Evolutionary conservation across 2,329 filamentous ascomycete genomes (phyloP).

Genomic region (Fusarium goolgardi): DNA sequence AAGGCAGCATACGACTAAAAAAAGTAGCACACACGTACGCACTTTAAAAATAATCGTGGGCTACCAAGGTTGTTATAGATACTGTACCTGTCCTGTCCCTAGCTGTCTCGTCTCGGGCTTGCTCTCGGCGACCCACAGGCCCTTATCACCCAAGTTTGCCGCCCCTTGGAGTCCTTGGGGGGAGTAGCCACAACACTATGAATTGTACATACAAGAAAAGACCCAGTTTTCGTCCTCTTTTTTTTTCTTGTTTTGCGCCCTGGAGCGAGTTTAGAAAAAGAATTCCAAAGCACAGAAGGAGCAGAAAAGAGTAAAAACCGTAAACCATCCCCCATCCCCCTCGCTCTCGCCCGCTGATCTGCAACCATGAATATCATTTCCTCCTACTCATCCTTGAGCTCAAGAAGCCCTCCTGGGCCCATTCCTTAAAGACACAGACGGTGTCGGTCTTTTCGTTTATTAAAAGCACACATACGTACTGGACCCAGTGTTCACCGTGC

Average conservation of each 20-base stretch:
- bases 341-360: conserved; percentile 13
- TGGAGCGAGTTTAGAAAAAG: conserved; percentile 40
- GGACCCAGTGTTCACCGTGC: not conserved
- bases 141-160: conserved; percentile 44
- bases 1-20: conserved; percentile 1
- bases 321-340: conserved; percentile 35
- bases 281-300: conserved; percentile 10
- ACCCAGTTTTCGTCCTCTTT: conserved; percentile 45
- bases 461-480: not conserved
- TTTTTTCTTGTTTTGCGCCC: conserved; percentile 40
- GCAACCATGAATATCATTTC: conserved; percentile 36
- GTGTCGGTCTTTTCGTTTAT: conserved; percentile 12
- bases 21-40: conserved; percentile 16
- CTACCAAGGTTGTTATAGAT: conserved; percentile 5
- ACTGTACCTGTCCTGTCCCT: conserved; percentile 24
- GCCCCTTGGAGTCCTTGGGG: conserved; percentile 9
- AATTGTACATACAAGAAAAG: conserved; percentile 12
- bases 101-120: conserved; percentile 45
- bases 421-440: conserved; percentile 17
- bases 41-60: conserved; percentile 14
- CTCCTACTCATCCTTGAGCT: conserved; percentile 27
- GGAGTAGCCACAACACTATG: conserved; percentile 30
- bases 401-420: conserved; percentile 34
- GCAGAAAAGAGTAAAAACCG: conserved; percentile 18
- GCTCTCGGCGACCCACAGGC: conserved; percentile 48